Evolutionary conservation across 257 asterid genomes (phyloP).

Genomic region (Linderniella brevidens): DNA sequence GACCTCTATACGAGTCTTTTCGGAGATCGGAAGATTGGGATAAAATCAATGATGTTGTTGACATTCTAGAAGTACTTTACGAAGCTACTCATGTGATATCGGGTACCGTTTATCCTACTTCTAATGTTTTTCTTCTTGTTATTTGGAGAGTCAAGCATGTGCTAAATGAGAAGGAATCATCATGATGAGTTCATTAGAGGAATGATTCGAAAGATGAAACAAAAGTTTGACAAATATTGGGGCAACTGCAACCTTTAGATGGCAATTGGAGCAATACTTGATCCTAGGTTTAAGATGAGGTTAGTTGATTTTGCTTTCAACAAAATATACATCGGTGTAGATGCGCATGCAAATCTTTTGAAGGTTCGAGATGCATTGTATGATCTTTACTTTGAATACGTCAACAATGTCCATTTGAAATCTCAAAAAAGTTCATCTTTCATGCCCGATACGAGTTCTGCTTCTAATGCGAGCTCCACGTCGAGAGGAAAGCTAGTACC

Average conservation of each 20-base stretch:
- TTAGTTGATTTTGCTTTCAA: neutral
- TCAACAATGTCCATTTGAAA: neutral
- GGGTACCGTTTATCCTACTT: too few relatives aligned
- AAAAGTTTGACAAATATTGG: too few relatives aligned
- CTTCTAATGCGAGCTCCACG: neutral
- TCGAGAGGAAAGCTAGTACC: neutral
- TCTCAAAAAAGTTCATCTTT: too few relatives aligned
- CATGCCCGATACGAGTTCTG: neutral
- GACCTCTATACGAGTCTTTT: too few relatives aligned
- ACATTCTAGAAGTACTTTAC: too few relatives aligned
- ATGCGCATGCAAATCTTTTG: neutral
- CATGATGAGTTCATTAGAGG: neutral
- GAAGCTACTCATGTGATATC: too few relatives aligned
- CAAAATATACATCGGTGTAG: neutral
- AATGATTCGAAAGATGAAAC: too few relatives aligned
- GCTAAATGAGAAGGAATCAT: neutral
- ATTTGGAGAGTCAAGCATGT: constrained; percentile 1
- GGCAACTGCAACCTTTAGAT: too few relatives aligned
- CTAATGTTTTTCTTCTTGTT: neutral
- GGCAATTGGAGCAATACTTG: too few relatives aligned
- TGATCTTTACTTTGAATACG: neutral
- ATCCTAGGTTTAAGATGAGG: neutral
- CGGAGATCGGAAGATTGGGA: too few relatives aligned
- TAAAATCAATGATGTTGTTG: too few relatives aligned
- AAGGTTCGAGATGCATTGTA: constrained; percentile 4